These are phyloP conservation scores for Zalerion maritima DNA, from an alignment of 495 filamentous ascomycete species.

Conservation along the genomic window DNA sequence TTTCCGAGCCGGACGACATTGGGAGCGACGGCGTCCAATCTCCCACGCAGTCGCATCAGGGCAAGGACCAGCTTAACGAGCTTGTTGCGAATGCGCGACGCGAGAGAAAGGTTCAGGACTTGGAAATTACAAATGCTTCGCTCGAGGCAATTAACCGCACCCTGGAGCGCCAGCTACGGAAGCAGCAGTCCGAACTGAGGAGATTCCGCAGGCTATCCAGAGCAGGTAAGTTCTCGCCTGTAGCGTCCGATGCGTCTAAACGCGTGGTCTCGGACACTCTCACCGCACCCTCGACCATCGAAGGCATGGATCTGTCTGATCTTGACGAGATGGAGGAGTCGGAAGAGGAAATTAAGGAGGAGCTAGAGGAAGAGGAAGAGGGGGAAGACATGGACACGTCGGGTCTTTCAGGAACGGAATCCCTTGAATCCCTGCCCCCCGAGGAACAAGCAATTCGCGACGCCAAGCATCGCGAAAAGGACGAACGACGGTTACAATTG, in stretches of 20 bases:
- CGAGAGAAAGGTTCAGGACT: constrained; percentile 87
- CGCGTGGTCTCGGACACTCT: constrained; percentile 12
- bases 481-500: constrained; percentile 63
- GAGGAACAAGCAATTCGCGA: constrained; percentile 27
- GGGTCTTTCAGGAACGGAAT: constrained; percentile 19
- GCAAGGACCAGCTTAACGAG: constrained; percentile 44
- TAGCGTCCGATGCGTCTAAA: constrained; percentile 11
- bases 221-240: constrained; percentile 49
- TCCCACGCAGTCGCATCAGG: constrained; percentile 32
- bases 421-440: constrained; percentile 32
- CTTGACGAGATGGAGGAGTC: constrained; percentile 34
- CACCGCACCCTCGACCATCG: constrained; percentile 9
- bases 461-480: constrained; percentile 36
- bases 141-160: constrained; percentile 94
- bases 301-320: constrained; percentile 27
- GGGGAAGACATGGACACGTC: constrained; percentile 23
- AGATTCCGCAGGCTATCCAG: constrained; percentile 70
- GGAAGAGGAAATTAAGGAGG: constrained; percentile 14
- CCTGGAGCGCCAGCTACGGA: constrained; percentile 77
- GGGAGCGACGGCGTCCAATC: constrained; percentile 25
- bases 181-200: constrained; percentile 78
- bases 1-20: constrained; percentile 15
- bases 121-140: constrained; percentile 96
- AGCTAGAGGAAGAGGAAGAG: constrained; percentile 25
- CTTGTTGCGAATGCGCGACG: constrained; percentile 69